Evolutionary conservation across 371 early-diverging fungal genomes (phyloP).

Genomic region (Encephalitozoon romaleae): DNA sequence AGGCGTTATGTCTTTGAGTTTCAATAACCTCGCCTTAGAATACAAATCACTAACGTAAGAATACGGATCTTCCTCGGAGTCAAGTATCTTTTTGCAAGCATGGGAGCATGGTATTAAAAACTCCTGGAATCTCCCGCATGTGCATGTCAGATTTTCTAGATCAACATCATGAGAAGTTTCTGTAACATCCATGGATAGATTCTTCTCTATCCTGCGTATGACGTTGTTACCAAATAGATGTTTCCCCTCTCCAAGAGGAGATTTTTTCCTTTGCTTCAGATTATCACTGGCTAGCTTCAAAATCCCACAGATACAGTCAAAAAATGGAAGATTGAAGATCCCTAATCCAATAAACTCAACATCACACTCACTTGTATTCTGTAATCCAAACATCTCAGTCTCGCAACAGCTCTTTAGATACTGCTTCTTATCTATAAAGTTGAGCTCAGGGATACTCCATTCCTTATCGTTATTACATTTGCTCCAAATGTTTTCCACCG

Average conservation of each 20-base stretch:
- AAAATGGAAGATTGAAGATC: slow-evolving; percentile 19
- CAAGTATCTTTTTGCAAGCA: slow-evolving; percentile 44
- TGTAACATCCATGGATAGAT: not conserved
- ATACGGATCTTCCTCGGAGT: slow-evolving; percentile 16
- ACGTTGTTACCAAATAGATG: slow-evolving; percentile 45
- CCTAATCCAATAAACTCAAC: slow-evolving; percentile 39
- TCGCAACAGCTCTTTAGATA: slow-evolving; percentile 3
- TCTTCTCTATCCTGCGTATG: slow-evolving; percentile 41
- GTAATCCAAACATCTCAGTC: slow-evolving; percentile 17
- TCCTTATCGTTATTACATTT: slow-evolving; percentile 38
- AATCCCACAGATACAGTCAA: slow-evolving; percentile 52
- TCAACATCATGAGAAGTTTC: slow-evolving; percentile 45
- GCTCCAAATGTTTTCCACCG: slow-evolving; percentile 46
- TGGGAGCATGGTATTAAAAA: slow-evolving; percentile 58
- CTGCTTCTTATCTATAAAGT: not conserved
- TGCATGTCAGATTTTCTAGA: slow-evolving; percentile 47
- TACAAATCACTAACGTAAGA: slow-evolving; percentile 28
- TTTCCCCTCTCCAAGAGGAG: slow-evolving; percentile 3
- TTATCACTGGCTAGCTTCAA: slow-evolving; percentile 45
- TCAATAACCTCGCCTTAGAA: slow-evolving; percentile 8
- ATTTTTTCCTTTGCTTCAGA: slow-evolving; percentile 11
- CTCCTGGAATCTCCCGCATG: slow-evolving; percentile 59
- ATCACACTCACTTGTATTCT: slow-evolving; percentile 44
- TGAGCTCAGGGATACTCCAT: not conserved
- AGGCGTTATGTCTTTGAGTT: slow-evolving; percentile 21